Evolutionary conservation across 2,329 filamentous ascomycete species (phyloP).

Genomic region (Davidsoniella virescens): DNA sequence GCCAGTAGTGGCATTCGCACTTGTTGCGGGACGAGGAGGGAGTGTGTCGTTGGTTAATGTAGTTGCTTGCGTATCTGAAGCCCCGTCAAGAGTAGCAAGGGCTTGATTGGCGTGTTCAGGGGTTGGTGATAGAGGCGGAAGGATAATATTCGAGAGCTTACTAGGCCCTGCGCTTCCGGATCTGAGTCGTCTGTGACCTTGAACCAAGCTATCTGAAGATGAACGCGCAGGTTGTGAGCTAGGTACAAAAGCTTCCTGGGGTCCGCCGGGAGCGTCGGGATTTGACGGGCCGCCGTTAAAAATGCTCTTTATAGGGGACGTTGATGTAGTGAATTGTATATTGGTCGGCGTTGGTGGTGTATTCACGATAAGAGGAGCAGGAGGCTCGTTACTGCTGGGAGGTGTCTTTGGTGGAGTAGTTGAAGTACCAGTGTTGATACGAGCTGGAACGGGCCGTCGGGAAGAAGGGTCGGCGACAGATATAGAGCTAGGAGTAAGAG

Average conservation of each 20-base stretch:
- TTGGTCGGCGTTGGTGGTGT: constrained; percentile 51
- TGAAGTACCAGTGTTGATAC: constrained; percentile 5
- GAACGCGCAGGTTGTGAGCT: constrained; percentile 2
- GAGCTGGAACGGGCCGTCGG: constrained; percentile 4
- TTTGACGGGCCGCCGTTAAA: not conserved
- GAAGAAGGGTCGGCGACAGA: not conserved
- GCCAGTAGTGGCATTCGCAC: constrained; percentile 33
- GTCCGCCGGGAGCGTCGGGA: too few species aligned
- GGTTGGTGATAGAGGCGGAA: constrained; percentile 59
- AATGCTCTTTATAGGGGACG: constrained; percentile 13
- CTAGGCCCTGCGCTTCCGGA: constrained; percentile 43
- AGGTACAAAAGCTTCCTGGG: not conserved
- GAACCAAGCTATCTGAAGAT: constrained; percentile 44
- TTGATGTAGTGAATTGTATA: constrained; percentile 17
- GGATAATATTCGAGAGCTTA: constrained; percentile 67
- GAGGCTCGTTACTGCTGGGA: constrained; percentile 21
- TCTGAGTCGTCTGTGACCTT: constrained; percentile 12
- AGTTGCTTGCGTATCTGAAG: not conserved
- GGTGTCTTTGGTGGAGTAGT: constrained; percentile 31
- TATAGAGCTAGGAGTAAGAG: not conserved
- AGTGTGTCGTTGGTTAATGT: not conserved
- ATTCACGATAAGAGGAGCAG: constrained; percentile 42
- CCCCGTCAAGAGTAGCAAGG: not conserved
- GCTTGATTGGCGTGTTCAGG: constrained; percentile 34
- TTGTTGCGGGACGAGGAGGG: constrained; percentile 4